Base-by-base conservation (phyloP, 2,329 filamentous ascomycete species). In the Colletotrichum destructivum region DNA sequence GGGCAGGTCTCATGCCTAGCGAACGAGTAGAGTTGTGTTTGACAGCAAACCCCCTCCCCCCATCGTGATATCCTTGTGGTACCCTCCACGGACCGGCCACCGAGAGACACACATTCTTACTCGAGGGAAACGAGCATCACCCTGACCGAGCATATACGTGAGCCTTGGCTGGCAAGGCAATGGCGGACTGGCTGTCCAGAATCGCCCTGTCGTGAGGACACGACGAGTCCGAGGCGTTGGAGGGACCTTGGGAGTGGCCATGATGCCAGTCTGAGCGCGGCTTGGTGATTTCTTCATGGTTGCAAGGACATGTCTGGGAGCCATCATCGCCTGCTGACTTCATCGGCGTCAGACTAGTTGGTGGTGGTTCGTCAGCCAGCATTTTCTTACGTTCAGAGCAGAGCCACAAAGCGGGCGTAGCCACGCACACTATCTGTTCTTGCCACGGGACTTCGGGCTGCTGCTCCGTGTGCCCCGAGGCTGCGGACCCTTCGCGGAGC, bases 401-500 rank as follows among this genome's bases (percentile, higher is more conserved):
- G 12, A 9, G n/a, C 18, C 18, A 15, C 4, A 9, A 35, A 44
- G 46, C 38, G 21, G 16, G 18, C 38, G 38, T 18, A 44, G 7
- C 31, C 31, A 54, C 71, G 44, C 44, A 74, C 73, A n/a, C 35
- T 38, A 21, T 42, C 16, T 47, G 47, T 38, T 21, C 15, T 5
- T 38, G 59, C 40, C 16, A 63, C 1, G 62, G 63, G 16, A 35
- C 71, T 66, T 1, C 44, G 42, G 4, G 62, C 63, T 12, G 21
- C 54, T 6, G 52, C 16, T 12, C 23, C 21, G 2, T 16, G 21
- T 8, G 15, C 8, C 38, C 15, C 35, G 44, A 26, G n/a, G 21
- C 75, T 62, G 80, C 31, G 31, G 31, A 79, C 56, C 77, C 76
- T 13, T 82, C 70, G 9, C 78, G 72, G 6, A 88, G 80, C 5